phyloP scores from a whole-genome alignment of 257 asterid genomes.

The Echites panduratus region DNA sequence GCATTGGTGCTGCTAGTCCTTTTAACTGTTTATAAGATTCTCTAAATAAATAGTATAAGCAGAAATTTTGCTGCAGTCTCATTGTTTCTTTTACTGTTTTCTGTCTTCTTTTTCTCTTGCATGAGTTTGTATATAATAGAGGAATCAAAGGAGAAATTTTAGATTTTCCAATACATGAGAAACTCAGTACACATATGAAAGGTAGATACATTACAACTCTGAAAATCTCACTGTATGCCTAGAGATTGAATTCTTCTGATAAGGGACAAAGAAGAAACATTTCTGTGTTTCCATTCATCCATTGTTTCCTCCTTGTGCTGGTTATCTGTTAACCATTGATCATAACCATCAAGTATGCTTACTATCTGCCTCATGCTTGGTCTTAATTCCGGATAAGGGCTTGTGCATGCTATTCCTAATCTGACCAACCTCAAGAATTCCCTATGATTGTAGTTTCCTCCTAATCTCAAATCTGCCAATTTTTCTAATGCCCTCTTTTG shows the following conservation, averaged over 20 bases:
- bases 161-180: not conserved
- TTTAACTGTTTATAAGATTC: not conserved
- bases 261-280: conserved; percentile 50
- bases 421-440: conserved; percentile 67
- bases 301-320: conserved; percentile 38
- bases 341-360: conserved; percentile 74
- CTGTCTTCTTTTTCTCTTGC: not conserved
- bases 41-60: not conserved
- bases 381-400: conserved; percentile 52
- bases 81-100: not conserved
- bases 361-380: conserved; percentile 87
- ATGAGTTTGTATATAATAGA: not conserved
- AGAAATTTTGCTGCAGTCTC: not conserved
- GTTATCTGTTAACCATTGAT: conserved; percentile 49
- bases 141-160: conserved; percentile 1
- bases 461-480: conserved; percentile 61
- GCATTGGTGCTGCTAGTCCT: not conserved
- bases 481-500: conserved; percentile 42
- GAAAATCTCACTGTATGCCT: conserved; percentile 55
- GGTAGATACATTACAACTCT: conserved; percentile 7
- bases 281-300: conserved; percentile 70
- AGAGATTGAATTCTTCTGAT: conserved; percentile 80
- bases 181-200: conserved; percentile 6
- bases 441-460: conserved; percentile 44
- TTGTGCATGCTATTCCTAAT: conserved; percentile 72